A percentile compares a stretch with the other conserved stretches of the same genome.
Evolutionary conservation across 306 rosid genomes (phyloP).

Genomic region (Castanea mollissima): DNA sequence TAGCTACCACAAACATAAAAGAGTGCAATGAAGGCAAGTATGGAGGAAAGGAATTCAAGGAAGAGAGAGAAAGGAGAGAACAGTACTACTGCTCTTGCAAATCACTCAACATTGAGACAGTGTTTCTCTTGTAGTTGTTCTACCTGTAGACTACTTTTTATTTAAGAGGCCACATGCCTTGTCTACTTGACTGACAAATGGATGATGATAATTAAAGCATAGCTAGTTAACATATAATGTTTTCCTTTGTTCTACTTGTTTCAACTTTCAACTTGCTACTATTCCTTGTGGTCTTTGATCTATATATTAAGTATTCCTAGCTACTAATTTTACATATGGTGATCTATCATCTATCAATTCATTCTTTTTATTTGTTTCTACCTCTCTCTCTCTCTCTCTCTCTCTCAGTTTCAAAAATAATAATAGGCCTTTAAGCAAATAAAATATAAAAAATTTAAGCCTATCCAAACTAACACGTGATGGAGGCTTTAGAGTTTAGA

Average conservation of each 20-base stretch:
- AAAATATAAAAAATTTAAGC: too few relatives aligned
- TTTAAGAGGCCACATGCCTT: constrained; percentile 38
- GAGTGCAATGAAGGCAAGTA: background rate
- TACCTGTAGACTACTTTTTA: constrained; percentile 20
- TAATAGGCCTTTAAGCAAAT: too few relatives aligned
- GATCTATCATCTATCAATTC: background rate
- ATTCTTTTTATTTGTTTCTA: background rate
- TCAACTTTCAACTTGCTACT: too few relatives aligned
- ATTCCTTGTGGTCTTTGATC: too few relatives aligned
- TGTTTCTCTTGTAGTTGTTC: background rate
- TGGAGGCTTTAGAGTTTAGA: too few relatives aligned
- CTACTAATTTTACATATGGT: background rate
- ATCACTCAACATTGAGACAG: background rate
- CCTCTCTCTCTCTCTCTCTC: too few relatives aligned
- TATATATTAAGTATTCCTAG: too few relatives aligned
- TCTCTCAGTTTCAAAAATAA: too few relatives aligned
- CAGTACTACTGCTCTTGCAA: background rate
- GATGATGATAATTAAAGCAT: background rate
- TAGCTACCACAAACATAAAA: background rate
- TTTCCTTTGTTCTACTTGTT: background rate
- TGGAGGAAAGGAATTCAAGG: background rate
- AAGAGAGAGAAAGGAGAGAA: too few relatives aligned
- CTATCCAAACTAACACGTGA: too few relatives aligned
- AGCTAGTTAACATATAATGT: background rate
- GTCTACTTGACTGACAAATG: constrained; percentile 10